These are phyloP conservation scores for Rhytidhysteron rufulum DNA, from an alignment of 2,329 filamentous ascomycete species.

Conservation along the genomic window DNA sequence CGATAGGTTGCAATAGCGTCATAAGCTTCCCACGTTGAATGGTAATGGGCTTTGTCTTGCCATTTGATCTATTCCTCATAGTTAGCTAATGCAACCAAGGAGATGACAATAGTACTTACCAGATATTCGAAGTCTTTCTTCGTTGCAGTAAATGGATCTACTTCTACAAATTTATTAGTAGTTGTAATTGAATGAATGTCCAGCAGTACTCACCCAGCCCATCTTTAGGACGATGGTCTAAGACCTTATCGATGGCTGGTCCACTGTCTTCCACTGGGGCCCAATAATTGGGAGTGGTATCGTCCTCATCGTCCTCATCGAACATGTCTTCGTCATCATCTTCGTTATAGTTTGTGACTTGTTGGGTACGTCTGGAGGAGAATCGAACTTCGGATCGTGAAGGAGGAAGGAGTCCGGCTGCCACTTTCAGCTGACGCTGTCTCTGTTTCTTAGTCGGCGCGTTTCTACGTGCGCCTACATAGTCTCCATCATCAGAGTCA, in stretches of 20 bases:
- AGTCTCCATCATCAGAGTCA: conserved; percentile 59
- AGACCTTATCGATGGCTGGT: conserved; percentile 84
- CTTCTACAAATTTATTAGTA: conserved; percentile 24
- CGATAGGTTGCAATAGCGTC: conserved; percentile 71
- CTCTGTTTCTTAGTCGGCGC: conserved; percentile 68
- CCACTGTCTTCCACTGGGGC: conserved; percentile 70
- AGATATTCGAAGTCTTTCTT: conserved; percentile 84
- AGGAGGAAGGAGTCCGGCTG: conserved; percentile 58
- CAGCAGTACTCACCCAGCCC: conserved; percentile 42
- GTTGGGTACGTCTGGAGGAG: conserved; percentile 80
- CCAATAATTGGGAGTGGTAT: conserved; percentile 67
- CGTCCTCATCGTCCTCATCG: conserved; percentile 57
- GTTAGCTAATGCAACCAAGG: conserved; percentile 11
- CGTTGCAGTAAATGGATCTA: conserved; percentile 27
- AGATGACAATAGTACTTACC: conserved; percentile 35
- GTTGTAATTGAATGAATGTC: background rate
- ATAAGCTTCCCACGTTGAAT: conserved; percentile 90
- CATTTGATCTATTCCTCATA: conserved; percentile 71
- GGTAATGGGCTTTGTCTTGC: conserved; percentile 91
- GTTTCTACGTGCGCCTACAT: conserved; percentile 70
- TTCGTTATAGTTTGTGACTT: conserved; percentile 66
- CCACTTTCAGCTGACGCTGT: conserved; percentile 64
- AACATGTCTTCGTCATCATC: conserved; percentile 58
- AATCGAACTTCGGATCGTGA: conserved; percentile 80
- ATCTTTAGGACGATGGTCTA: conserved; percentile 78